A percentile compares a stretch with the other conserved stretches of the same genome.
These are phyloP conservation scores for Pseudozyma thailandica DNA, from an alignment of 1,284 basidiomycete genomes.

Conservation along the genomic window DNA sequence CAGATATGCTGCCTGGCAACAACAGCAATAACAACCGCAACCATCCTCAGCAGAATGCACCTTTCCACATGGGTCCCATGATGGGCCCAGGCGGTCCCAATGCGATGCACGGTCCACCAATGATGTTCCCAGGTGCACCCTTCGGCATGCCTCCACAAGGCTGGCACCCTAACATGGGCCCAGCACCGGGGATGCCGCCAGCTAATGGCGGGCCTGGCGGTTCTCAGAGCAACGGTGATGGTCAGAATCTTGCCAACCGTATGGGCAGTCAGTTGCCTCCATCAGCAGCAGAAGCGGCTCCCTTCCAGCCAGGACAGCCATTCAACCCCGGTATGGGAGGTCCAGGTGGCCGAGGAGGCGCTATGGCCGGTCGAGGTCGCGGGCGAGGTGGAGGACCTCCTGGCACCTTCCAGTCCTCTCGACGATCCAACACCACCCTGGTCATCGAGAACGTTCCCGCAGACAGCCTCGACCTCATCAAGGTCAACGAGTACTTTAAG, in stretches of 20 bases:
- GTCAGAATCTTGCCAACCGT: conserved; percentile 31
- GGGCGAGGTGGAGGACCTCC: conserved; percentile 71
- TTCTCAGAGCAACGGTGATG: conserved; percentile 30
- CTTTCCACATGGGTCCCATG: conserved; percentile 38
- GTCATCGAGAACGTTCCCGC: conserved; percentile 94
- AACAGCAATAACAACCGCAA: conserved; percentile 19
- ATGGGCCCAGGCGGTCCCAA: conserved; percentile 37
- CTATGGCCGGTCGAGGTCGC: conserved; percentile 71
- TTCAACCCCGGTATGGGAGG: conserved; percentile 28
- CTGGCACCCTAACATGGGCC: conserved; percentile 40
- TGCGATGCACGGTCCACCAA: conserved; percentile 37
- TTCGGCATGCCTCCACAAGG: conserved; percentile 49
- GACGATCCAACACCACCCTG: conserved; percentile 77
- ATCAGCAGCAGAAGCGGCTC: conserved; percentile 9
- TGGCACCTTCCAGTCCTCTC: conserved; percentile 66
- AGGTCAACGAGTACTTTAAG: conserved; percentile 88
- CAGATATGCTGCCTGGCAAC: conserved; percentile 38
- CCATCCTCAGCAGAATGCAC: conserved; percentile 19
- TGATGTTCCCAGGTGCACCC: conserved; percentile 50
- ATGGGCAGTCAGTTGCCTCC: conserved; percentile 36
- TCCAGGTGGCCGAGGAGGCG: conserved; percentile 51
- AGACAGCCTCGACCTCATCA: conserved; percentile 79
- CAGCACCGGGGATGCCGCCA: conserved; percentile 26
- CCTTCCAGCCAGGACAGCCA: conserved; percentile 10
- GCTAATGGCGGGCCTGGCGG: conserved; percentile 15